Conservation (phyloP, 2,329 filamentous ascomycete genomes). For the Penicillium polonicum region DNA sequence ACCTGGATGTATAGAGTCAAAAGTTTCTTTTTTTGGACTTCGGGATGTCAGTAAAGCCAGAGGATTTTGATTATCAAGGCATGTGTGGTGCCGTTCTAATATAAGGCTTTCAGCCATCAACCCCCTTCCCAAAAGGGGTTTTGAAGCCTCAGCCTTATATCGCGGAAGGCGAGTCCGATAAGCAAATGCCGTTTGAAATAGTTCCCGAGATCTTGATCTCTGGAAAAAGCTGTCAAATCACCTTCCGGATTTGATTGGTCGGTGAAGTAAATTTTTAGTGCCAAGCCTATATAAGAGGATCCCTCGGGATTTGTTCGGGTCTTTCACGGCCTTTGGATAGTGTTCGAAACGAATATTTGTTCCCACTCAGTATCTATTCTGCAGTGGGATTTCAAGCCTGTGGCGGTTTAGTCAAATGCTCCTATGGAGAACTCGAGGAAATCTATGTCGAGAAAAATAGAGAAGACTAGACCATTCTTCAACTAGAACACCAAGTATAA, state of each 20-base stretch:
- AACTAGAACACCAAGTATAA: neutral
- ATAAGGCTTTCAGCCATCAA: too few species aligned
- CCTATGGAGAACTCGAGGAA: neutral
- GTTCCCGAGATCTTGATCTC: neutral
- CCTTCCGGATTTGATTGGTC: neutral
- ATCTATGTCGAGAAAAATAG: neutral
- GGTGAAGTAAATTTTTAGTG: neutral
- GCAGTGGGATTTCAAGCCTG: neutral
- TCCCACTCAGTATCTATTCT: neutral
- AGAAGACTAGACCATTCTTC: neutral
- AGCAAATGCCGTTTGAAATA: neutral
- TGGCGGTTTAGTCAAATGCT: neutral
- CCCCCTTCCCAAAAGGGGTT: too few species aligned
- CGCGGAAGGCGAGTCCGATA: too few species aligned
- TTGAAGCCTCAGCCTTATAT: too few species aligned
- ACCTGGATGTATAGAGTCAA: too few species aligned
- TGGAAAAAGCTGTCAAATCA: neutral
- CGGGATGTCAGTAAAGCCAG: too few species aligned
- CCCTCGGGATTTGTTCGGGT: neutral
- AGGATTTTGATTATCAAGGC: too few species aligned
- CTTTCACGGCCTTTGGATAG: neutral
- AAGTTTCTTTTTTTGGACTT: too few species aligned
- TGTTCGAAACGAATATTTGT: neutral
- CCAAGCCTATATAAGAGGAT: neutral
- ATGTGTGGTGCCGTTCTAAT: too few species aligned